Evolutionary conservation across 225 moss, liverwort and hornwort species (phyloP), one percentile per base, ranked within the genome.

Genomic region (Ulota crispa): DNA sequence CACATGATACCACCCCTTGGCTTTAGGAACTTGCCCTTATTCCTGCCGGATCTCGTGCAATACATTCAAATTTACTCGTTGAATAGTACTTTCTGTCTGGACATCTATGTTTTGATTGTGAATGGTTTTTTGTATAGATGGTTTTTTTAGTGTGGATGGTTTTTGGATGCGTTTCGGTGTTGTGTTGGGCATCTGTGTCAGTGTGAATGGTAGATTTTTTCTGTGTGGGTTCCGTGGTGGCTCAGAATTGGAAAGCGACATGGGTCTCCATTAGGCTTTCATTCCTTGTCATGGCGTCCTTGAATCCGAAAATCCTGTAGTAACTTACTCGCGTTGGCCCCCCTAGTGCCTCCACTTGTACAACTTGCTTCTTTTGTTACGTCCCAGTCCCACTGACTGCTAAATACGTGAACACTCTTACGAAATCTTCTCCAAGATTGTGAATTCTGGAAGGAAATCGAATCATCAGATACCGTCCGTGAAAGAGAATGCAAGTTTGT

Each of bases 1-100:
- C 74, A 69, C 78, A 81, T 82, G 70, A 70, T 81, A 72, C 72
- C 42, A 39, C 13, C 42, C 3, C 74, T 16, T 72, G 21, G 72
- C 67, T 61, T 39, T 34, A 59, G 83, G 32, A 66, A 70, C 70
- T 80, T 72, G 67, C 67, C 86, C 80, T 45, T 37, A 56, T 64
- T 43, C 67, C 65, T 34, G 74, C 43, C 70, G 63, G 57, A 84
- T 77, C 84, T 84, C 77, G 72, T 64, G 53, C 64, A 50, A 41
- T 78, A 70, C 74, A 81, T 84, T 87, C 72, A 84, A 84, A 84
- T 78, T 27, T 37, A 69, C 81, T 78, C 24, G 78, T 84, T 87
- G 84, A 84, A 87, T 1, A 7, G 62, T 28, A 37, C 11, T 70
- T 32, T 61, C 2, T 9, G 6, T 27, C 43, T 28, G 2, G 8